Evolutionary conservation across 73 alveolate genomes (phyloP), one percentile per base, ranked within the genome.

Genomic region (Paramecium biaurelia): DNA sequence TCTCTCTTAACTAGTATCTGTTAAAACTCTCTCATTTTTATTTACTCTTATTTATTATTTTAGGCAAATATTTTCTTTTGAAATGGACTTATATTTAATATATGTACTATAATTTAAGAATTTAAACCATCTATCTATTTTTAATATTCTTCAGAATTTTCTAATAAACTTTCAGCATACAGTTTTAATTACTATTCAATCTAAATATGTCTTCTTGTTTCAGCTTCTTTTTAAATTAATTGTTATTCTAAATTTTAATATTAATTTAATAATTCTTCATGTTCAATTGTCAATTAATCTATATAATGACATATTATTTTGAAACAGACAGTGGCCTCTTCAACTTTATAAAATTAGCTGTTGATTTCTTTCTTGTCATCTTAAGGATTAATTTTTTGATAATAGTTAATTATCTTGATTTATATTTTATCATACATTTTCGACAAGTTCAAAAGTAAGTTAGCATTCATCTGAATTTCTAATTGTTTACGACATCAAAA

Each of bases 141-240:
- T 32, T 63, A 63, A 30, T 6, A 26, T 30, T 63, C 84, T 12
- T 63, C 84, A 63, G 41, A 12, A 63, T n/a, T 63, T 26, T 63
- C 84, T 63, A 30, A 26, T 63, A 63, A 63, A 63, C 84, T 63
- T 63, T 63, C 84, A 30, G 84, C 84, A 24, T 63, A 63, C 9
- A 63, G 24, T 63, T 63, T 63, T 30, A 63, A 30, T 63, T 63
- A 30, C 12, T 63, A 63, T 63, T 63, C 84, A 63, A 63, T 63
- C 9, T 63, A 63, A 26, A 63, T 30, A 63, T 63, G 84, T 63
- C 45, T 12, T 63, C 84, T 63, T 26, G 84, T 24, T 63, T 63
- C 84, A 12, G 84, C 84, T 63, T 63, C 84, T 63, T 63, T 63
- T 63, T 24, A 63, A 63, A 63, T 63, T 24, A 63, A 63, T 63